A percentile compares a stretch with the other conserved stretches of the same genome.
phyloP scores from a whole-genome alignment of 2,329 filamentous ascomycete species.

The Phialocephala sp. region DNA sequence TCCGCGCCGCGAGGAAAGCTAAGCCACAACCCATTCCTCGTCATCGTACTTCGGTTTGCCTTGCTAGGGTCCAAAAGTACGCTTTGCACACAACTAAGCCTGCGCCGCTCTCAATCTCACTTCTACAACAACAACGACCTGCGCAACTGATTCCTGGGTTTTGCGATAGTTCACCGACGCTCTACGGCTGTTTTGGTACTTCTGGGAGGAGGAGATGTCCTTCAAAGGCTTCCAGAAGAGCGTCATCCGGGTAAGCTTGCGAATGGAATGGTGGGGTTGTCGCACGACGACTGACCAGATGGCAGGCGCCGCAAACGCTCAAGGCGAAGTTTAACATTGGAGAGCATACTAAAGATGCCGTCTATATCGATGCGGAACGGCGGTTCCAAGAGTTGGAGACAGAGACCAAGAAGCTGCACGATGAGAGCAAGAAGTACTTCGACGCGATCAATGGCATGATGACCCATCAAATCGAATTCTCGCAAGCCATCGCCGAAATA shows the following conservation, averaged over 20 bases:
- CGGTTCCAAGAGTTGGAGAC: conserved; percentile 92
- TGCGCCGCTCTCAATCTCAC: conserved; percentile 3
- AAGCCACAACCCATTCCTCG: conserved; percentile 38
- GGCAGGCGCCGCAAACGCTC: conserved; percentile 84
- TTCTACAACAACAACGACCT: not conserved
- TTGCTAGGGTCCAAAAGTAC: conserved; percentile 17
- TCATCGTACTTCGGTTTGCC: conserved; percentile 32
- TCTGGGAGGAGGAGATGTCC: conserved; percentile 65
- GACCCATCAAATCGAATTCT: conserved; percentile 96
- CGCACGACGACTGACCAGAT: conserved; percentile 31
- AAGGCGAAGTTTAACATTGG: conserved; percentile 94
- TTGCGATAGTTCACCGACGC: not conserved
- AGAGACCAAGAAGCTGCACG: conserved; percentile 95
- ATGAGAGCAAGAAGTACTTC: conserved; percentile 97
- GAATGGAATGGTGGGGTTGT: conserved; percentile 31
- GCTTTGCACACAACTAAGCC: conserved; percentile 21
- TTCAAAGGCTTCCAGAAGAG: conserved; percentile 96
- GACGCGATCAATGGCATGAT: conserved; percentile 99
- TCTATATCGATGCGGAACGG: conserved; percentile 93
- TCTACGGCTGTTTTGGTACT: conserved; percentile 21
- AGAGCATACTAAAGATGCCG: conserved; percentile 91
- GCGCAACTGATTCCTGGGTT: conserved; percentile 1
- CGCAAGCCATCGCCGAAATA: conserved; percentile 91
- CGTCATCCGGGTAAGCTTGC: conserved; percentile 74
- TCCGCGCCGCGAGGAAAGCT: conserved; percentile 24